phyloP scores from a whole-genome alignment of 768 basidiomycete species.

The Lactifluus subvellereus region DNA sequence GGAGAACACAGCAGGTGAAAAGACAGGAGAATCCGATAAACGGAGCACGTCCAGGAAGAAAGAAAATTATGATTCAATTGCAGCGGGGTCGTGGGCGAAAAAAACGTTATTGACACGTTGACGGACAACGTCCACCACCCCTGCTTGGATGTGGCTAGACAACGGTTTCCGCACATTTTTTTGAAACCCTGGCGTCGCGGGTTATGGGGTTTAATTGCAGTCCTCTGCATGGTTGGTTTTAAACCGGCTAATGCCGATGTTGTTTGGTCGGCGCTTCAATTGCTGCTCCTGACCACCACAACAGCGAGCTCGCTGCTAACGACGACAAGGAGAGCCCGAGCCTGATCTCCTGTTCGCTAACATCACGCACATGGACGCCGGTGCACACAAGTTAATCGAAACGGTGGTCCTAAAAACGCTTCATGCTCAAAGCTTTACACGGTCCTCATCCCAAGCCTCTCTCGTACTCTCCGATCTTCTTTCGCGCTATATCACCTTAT shows the following conservation, averaged over 20 bases:
- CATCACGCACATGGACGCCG: constrained; percentile 42
- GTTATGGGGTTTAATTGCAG: too few relatives aligned
- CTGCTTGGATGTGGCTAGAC: too few relatives aligned
- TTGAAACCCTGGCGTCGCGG: too few relatives aligned
- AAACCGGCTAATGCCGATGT: constrained; percentile 12
- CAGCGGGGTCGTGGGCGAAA: too few relatives aligned
- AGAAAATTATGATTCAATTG: too few relatives aligned
- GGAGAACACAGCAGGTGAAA: too few relatives aligned
- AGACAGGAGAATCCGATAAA: too few relatives aligned
- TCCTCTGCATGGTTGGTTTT: not conserved
- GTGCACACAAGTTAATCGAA: constrained; percentile 58
- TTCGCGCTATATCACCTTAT: constrained; percentile 62
- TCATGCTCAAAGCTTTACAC: constrained; percentile 72
- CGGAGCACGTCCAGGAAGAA: too few relatives aligned
- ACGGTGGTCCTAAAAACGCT: constrained; percentile 61
- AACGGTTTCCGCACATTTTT: too few relatives aligned
- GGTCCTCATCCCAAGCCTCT: constrained; percentile 68
- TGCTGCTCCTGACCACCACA: constrained; percentile 26
- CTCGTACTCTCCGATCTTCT: constrained; percentile 69
- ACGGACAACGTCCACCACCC: too few relatives aligned
- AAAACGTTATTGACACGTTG: too few relatives aligned
- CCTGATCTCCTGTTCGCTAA: not conserved
- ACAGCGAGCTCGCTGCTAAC: constrained; percentile 22
- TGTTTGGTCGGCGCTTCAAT: constrained; percentile 24
- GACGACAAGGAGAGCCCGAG: constrained; percentile 20